Evolutionary conservation across 768 basidiomycete genomes (phyloP).

Genomic region (Mycena amicta): DNA sequence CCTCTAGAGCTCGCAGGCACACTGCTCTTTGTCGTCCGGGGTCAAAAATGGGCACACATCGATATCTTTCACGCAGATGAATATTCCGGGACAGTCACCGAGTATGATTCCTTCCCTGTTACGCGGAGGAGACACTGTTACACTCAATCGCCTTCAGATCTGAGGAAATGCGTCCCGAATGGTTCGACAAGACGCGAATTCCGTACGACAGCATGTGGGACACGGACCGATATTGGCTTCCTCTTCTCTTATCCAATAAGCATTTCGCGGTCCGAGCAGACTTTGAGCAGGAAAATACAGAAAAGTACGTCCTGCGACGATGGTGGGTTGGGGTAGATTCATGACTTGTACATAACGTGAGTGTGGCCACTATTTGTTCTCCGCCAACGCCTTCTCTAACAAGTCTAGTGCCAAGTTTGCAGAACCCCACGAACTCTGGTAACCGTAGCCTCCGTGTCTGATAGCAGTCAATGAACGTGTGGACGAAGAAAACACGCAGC

Average conservation of each 20-base stretch:
- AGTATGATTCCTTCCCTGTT: slow-evolving; percentile 51
- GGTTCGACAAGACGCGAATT: slow-evolving; percentile 60
- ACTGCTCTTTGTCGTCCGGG: slow-evolving; percentile 62
- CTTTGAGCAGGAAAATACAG: slow-evolving; percentile 37
- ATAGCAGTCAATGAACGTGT: too few relatives aligned
- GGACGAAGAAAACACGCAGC: slow-evolving; percentile 43
- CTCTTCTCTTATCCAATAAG: slow-evolving; percentile 49
- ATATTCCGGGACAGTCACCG: slow-evolving; percentile 62
- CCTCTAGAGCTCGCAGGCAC: slow-evolving; percentile 64
- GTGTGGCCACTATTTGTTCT: slow-evolving; percentile 18
- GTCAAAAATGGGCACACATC: slow-evolving; percentile 62
- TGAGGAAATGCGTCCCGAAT: slow-evolving; percentile 86
- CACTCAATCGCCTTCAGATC: slow-evolving; percentile 48
- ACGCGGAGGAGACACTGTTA: too few relatives aligned
- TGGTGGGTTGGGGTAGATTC: slow-evolving; percentile 48
- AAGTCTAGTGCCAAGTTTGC: slow-evolving; percentile 52
- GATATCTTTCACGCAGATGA: slow-evolving; percentile 67
- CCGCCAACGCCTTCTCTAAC: slow-evolving; percentile 43
- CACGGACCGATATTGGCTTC: slow-evolving; percentile 71
- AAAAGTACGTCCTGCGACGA: slow-evolving; percentile 32
- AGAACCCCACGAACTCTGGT: slow-evolving; percentile 66
- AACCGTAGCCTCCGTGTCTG: slow-evolving; percentile 65
- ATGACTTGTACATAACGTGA: slow-evolving; percentile 5
- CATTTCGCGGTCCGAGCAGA: slow-evolving; percentile 50
- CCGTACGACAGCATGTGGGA: slow-evolving; percentile 67